Evolutionary conservation across 2,329 filamentous ascomycete genomes (phyloP).

Genomic region (Scedosporium apiospermum): DNA sequence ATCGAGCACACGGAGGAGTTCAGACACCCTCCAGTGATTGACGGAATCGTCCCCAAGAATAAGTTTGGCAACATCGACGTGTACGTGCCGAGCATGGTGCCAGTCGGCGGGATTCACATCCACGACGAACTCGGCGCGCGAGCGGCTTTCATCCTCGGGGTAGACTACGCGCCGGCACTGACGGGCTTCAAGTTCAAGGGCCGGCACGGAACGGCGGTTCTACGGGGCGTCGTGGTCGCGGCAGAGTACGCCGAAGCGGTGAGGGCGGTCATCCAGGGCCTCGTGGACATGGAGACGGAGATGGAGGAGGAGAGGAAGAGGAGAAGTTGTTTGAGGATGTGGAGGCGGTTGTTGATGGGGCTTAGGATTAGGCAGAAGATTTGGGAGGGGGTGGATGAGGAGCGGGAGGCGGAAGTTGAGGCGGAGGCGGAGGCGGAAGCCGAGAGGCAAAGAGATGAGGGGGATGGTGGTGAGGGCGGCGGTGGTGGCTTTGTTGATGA

Average conservation of each 20-base stretch:
- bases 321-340: constrained; percentile 59
- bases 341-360: constrained; percentile 61
- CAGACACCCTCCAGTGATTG: constrained; percentile 62
- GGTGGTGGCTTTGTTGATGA: constrained; percentile 23
- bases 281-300: constrained; percentile 57
- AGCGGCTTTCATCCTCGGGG: constrained; percentile 64
- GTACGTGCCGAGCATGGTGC: constrained; percentile 88
- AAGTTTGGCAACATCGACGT: constrained; percentile 90
- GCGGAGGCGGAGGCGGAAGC: background rate
- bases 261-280: constrained; percentile 53
- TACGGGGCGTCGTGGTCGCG: constrained; percentile 70
- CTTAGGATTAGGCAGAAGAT: constrained; percentile 68
- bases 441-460: constrained; percentile 40
- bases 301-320: constrained; percentile 62
- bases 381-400: constrained; percentile 12
- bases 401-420: background rate
- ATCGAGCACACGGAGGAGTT: constrained; percentile 64
- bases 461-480: constrained; percentile 31
- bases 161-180: constrained; percentile 85
- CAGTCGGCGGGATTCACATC: constrained; percentile 69
- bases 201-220: constrained; percentile 73
- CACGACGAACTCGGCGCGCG: constrained; percentile 47
- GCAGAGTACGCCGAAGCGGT: constrained; percentile 63
- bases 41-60: constrained; percentile 77
- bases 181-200: constrained; percentile 86